Evolutionary conservation across 2,329 filamentous ascomycete species (phyloP), one percentile per base, ranked within the genome.

Genomic region (Sarocladiaceae sp.): DNA sequence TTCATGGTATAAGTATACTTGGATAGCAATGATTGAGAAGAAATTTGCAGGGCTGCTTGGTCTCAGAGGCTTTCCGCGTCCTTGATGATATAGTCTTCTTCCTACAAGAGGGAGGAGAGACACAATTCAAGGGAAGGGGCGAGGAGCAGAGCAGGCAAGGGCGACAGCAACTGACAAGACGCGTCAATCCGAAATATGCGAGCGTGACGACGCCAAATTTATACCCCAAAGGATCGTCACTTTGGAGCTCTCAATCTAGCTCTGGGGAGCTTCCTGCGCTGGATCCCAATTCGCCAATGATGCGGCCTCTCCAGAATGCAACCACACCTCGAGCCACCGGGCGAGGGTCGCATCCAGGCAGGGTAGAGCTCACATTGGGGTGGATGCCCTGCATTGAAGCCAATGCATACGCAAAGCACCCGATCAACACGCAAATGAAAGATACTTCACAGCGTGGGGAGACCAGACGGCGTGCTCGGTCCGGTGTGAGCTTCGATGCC

Each of bases 1-100:
- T 67, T 71, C 68, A 71, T 71, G 55, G 31, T 61, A 4, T 50
- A 48, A 48, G 22, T n/a, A 48, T 48, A 48, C 26, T 48, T 48
- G 40, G 17, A 10, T 33, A 15, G 15, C 10, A 15, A 33, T 33
- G 22, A 12, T 46, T n/a, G 40, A 18, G 22, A 28, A 12, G 40
- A 5, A 26, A 26, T 7, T 46, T 29, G 23, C 23, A 29, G 40
- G 12, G 20, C 11, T 15, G 40, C 13, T 40, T 20, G 18, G 17
- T 12, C 6, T 7, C 17, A 6, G 37, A 20, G 37, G 23, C 8
- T 12, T 44, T 28, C 13, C 40, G 17, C 25, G 26, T 17, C 44
- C 44, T 31, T 48, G 6, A n/a, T 20, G 20, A 10, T 33, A 18
- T 11, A 3, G 4, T 33, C 26, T 31, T 29, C 44, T 20, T 48